A percentile compares a stretch with the other conserved stretches of the same genome.
Conservation (phyloP, 2,329 filamentous ascomycete genomes). For the Xylariales sp. region DNA sequence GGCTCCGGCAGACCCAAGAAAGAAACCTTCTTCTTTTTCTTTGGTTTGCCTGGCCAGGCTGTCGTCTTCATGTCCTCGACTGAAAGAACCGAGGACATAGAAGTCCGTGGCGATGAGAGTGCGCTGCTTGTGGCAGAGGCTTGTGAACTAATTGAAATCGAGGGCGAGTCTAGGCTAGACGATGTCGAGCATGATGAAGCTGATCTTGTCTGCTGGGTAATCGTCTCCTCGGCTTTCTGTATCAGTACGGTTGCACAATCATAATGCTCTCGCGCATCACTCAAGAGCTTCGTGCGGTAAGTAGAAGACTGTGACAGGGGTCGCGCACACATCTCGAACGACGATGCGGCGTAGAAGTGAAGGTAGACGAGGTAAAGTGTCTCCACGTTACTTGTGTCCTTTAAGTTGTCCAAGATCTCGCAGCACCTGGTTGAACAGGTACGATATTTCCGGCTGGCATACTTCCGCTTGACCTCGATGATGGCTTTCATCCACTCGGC, state of each 20-base stretch:
- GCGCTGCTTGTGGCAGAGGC: conserved; percentile 35
- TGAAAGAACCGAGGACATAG: conserved; percentile 31
- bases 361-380: conserved; percentile 54
- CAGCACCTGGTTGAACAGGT: conserved; percentile 48
- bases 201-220: conserved; percentile 30
- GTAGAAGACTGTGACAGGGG: conserved; percentile 40
- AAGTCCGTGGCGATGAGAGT: conserved; percentile 42
- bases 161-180: conserved; percentile 41
- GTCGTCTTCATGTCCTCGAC: conserved; percentile 16
- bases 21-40: conserved; percentile 38
- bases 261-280: conserved; percentile 50
- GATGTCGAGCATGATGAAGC: conserved; percentile 30
- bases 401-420: conserved; percentile 47
- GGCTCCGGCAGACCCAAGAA: conserved; percentile 32
- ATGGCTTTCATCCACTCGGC: conserved; percentile 49
- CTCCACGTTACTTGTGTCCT: conserved; percentile 39
- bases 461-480: conserved; percentile 49
- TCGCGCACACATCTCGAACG: conserved; percentile 52
- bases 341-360: conserved; percentile 58
- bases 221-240: conserved; percentile 38
- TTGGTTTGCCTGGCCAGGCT: conserved; percentile 13
- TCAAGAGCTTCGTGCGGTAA: conserved; percentile 43
- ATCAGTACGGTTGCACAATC: conserved; percentile 43
- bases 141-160: conserved; percentile 40
- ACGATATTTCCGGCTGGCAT: conserved; percentile 45